Evolutionary conservation across 139 green algal species (phyloP), one percentile per base, ranked within the genome.

Genomic region (Deuterostichococcus epilithicus): DNA sequence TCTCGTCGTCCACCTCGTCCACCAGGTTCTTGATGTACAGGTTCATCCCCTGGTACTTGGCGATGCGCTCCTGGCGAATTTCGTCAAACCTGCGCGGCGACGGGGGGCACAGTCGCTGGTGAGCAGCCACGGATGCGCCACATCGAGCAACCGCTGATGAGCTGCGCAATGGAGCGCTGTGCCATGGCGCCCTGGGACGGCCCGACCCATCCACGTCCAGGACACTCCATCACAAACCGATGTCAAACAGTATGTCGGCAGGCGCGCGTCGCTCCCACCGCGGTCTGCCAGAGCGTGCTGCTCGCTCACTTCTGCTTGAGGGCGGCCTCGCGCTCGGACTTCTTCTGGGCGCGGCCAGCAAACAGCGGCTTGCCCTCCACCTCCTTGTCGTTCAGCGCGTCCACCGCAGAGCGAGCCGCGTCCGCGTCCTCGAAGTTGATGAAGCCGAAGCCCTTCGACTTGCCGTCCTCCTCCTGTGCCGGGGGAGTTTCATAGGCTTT

Each of bases 1-100:
- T 47, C 25, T 94, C 90, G 71, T 97, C 92, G 72, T 94, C 88
- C 25, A 92, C 86, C 42, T 94, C 86, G 76, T 95, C 89, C 28
- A 78, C 68, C 73, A 98, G 85, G 88, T 97, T 97, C 88, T 96
- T 96, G 60, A 98, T 85, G 84, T 97, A 98, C 80, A 98, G 86
- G 88, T 98, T 98, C 86, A 94, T 91, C 79, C 93, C 93, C 82
- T 86, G 84, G 83, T 91, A 96, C 86, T 93, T 94, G 42, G 82
- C 79, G 30, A 90, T 84, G 58, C 90, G 86, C 87, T 96, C 90
- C 73, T 84, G 73, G 59, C 87, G 80, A 23, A 87, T 70, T 77
- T 91, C 86, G 34, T 93, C 89, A 80, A 90, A 92, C 86, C 88
- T 89, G 80, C 39, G 71, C 68, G 71, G 75, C 34, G n/a, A n/a